Evolutionary conservation across 2,329 filamentous ascomycete species (phyloP).

Genomic region (Colletotrichum sp.): DNA sequence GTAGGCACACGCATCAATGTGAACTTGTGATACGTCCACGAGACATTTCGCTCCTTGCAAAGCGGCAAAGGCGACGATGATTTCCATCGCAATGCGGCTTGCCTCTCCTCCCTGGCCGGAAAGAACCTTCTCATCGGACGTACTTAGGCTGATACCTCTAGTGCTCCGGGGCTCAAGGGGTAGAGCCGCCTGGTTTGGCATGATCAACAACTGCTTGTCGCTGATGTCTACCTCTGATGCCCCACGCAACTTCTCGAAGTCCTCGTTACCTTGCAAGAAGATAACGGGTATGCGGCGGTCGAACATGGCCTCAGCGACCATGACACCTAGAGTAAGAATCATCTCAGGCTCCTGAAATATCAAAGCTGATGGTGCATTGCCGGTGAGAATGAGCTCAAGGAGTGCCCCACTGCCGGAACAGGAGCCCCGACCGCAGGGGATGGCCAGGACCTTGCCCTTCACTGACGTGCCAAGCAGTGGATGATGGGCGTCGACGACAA

Average conservation of each 20-base stretch:
- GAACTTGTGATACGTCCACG: slow-evolving; percentile 42
- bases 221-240: not conserved
- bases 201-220: not conserved
- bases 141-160: not conserved
- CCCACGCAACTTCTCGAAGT: not conserved
- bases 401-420: slow-evolving; percentile 49
- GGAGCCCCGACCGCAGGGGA: slow-evolving; percentile 51
- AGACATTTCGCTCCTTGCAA: slow-evolving; percentile 36
- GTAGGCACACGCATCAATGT: slow-evolving; percentile 49
- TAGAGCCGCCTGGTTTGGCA: not conserved
- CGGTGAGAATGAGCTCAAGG: slow-evolving; percentile 47
- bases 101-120: slow-evolving; percentile 36
- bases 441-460: slow-evolving; percentile 39
- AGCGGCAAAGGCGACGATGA: slow-evolving; percentile 40
- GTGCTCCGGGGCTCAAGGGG: not conserved
- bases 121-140: slow-evolving; percentile 28
- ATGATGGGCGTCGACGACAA: slow-evolving; percentile 48
- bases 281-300: slow-evolving; percentile 43
- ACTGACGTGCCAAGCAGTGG: slow-evolving; percentile 38
- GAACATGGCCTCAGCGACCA: slow-evolving; percentile 47
- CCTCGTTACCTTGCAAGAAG: slow-evolving; percentile 17
- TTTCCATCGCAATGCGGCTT: slow-evolving; percentile 37
- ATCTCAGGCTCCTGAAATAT: slow-evolving; percentile 45
- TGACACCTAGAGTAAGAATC: slow-evolving; percentile 49
- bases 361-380: slow-evolving; percentile 39